These are phyloP conservation scores for Saccharomycopsis sp. DNA, from an alignment of 805 yeast species.

Conservation along the genomic window DNA sequence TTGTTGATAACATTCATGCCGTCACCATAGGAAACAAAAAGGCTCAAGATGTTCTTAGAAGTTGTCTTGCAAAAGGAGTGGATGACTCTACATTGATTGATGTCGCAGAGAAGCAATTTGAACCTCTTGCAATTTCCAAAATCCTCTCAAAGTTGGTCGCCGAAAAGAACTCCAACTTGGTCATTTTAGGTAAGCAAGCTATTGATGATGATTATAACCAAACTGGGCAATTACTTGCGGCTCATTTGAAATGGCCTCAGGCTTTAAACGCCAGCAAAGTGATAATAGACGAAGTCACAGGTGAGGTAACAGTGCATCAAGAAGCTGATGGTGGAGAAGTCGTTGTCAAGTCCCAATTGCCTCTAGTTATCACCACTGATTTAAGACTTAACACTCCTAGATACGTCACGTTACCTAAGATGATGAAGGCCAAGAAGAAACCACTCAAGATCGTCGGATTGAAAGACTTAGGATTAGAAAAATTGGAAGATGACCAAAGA, in stretches of 20 bases:
- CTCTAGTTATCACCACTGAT: constrained; percentile 87
- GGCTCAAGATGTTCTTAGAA: constrained; percentile 80
- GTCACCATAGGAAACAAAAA: constrained; percentile 86
- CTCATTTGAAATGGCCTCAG: constrained; percentile 21
- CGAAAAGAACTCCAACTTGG: constrained; percentile 64
- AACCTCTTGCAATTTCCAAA: constrained; percentile 88
- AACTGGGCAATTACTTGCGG: constrained; percentile 92
- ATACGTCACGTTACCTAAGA: constrained; percentile 90
- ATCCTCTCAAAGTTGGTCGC: constrained; percentile 68
- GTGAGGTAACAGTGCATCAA: constrained; percentile 63
- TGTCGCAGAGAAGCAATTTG: constrained; percentile 64
- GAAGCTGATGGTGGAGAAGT: constrained; percentile 96
- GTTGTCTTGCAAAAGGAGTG: constrained; percentile 92
- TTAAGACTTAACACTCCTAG: constrained; percentile 92
- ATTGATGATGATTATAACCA: constrained; percentile 94
- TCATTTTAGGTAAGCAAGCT: constrained; percentile 92
- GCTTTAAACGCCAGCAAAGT: constrained; percentile 21
- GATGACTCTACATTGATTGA: constrained; percentile 81
- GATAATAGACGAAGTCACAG: constrained; percentile 22
- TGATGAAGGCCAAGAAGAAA: constrained; percentile 98
- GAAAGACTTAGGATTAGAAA: constrained; percentile 64
- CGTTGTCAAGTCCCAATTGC: constrained; percentile 68
- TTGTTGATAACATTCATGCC: constrained; percentile 80
- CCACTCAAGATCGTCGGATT: constrained; percentile 60
- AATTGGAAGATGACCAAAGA: constrained; percentile 54